These are phyloP conservation scores for Coniella vitis DNA, from an alignment of 2,329 filamentous ascomycete species.

Conservation along the genomic window DNA sequence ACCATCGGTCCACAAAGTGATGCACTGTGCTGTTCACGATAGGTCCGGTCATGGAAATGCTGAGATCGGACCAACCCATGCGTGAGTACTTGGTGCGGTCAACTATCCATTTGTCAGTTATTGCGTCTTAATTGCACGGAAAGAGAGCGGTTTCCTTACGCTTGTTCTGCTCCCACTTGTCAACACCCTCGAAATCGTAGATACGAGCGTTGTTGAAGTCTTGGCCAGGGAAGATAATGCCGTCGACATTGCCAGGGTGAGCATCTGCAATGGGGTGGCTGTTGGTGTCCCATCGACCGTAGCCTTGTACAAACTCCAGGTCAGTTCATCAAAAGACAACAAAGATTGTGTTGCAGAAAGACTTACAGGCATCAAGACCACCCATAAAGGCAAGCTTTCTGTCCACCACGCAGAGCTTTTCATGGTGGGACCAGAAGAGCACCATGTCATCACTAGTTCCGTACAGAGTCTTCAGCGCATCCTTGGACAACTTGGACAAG, in stretches of 20 bases:
- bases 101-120: slow-evolving; percentile 36
- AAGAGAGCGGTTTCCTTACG: slow-evolving; percentile 29
- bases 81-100: slow-evolving; percentile 71
- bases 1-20: slow-evolving; percentile 82
- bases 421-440: slow-evolving; percentile 88
- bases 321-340: neutral
- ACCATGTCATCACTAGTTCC: slow-evolving; percentile 76
- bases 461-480: slow-evolving; percentile 72
- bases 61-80: slow-evolving; percentile 91
- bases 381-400: slow-evolving; percentile 82
- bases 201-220: slow-evolving; percentile 88
- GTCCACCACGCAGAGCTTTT: slow-evolving; percentile 82
- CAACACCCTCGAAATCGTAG: slow-evolving; percentile 72
- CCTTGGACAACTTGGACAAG: slow-evolving; percentile 59
- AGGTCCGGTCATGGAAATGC: slow-evolving; percentile 66
- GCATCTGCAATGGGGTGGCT: slow-evolving; percentile 78
- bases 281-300: slow-evolving; percentile 83
- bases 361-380: slow-evolving; percentile 70
- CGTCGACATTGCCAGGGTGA: slow-evolving; percentile 69
- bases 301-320: slow-evolving; percentile 37
- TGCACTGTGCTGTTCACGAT: slow-evolving; percentile 67
- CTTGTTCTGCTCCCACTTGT: slow-evolving; percentile 79
- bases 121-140: neutral
- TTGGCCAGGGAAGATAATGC: slow-evolving; percentile 78
- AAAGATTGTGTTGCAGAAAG: slow-evolving; percentile 17